A percentile compares a stretch with the other conserved stretches of the same genome.
These are phyloP conservation scores for Cryptomeria japonica DNA, from an alignment of 75 land plant genomes.

Conservation along the genomic window DNA sequence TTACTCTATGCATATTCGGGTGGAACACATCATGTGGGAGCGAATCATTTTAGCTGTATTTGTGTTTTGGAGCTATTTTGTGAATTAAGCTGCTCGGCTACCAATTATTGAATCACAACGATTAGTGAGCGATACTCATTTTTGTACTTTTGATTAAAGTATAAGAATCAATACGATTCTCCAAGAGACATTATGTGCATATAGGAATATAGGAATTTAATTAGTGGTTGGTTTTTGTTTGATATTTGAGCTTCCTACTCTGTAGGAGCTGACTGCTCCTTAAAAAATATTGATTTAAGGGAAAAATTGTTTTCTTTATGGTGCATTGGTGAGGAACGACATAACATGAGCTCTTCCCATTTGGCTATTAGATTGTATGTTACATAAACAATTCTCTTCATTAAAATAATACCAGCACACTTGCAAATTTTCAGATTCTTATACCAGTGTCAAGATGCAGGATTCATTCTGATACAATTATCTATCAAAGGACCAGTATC, in stretches of 20 bases:
- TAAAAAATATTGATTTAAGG: too few relatives aligned
- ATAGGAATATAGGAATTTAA: neutral
- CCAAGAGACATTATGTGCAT: neutral
- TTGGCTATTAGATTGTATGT: too few relatives aligned
- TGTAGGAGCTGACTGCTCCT: neutral
- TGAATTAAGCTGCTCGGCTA: conserved; percentile 43
- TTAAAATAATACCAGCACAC: too few relatives aligned
- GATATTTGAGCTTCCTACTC: neutral
- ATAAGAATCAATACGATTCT: neutral
- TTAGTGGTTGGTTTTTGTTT: neutral
- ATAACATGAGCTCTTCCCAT: too few relatives aligned
- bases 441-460: too few relatives aligned
- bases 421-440: too few relatives aligned
- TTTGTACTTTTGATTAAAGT: neutral
- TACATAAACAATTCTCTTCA: too few relatives aligned
- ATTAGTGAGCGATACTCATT: conserved; percentile 11
- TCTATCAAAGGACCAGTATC: too few relatives aligned
- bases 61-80: conserved; percentile 44
- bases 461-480: too few relatives aligned
- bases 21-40: conserved; percentile 48
- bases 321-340: too few relatives aligned
- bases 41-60: conserved; percentile 50
- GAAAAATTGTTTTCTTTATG: too few relatives aligned
- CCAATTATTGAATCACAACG: conserved; percentile 50
- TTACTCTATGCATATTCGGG: conserved; percentile 20